Evolutionary conservation across 1,284 basidiomycete species (phyloP), one percentile per base, ranked within the genome.

Genomic region (Melampsora larici-populina): DNA sequence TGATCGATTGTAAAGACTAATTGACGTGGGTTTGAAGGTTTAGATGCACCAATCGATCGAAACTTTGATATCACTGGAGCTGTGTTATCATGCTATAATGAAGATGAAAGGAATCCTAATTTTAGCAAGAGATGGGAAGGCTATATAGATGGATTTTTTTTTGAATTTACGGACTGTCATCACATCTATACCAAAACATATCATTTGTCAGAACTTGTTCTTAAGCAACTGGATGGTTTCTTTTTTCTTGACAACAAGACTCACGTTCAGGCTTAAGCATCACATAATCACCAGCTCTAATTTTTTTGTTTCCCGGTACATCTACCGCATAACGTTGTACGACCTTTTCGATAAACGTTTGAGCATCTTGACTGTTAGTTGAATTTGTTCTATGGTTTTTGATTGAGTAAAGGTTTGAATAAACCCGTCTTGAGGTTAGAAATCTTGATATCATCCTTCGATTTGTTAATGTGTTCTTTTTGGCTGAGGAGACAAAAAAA

Each of bases 1-100:
- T 99, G 96, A 84, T 99, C 96, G 58, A 99, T 89, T 1, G 96
- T 95, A 86, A 97, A 98, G 49, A 99, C 94, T 4, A 92, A 90
- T 82, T 97, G 94, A 65, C 86, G 87, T 2, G 92, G 89, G 83
- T 96, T 89, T 81, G 90, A 87, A 80, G 99, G 91, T 80, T 88
- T 89, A 7, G 90, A 94, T 67, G 94, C 96, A 26, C 94, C 93
- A 80, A 99, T 94, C 7, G 94, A 94, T 79, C 92, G 91, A 87
- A 99, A 99, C 85, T 93, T 95, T 82, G 33, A 60, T 18, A 77
- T 77, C 21, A 77, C 75, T 29, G 75, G 75, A n/a, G 75, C 51
- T 31, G 75, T 77, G 49, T 77, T 77, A 48, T 77, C 75, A 60
- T 77, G 75, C 68, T 70, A 58, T 9, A n/a, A 21, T n/a, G 7